Conservation (phyloP, 257 asterid species). For the Salvia rosmarinus region DNA sequence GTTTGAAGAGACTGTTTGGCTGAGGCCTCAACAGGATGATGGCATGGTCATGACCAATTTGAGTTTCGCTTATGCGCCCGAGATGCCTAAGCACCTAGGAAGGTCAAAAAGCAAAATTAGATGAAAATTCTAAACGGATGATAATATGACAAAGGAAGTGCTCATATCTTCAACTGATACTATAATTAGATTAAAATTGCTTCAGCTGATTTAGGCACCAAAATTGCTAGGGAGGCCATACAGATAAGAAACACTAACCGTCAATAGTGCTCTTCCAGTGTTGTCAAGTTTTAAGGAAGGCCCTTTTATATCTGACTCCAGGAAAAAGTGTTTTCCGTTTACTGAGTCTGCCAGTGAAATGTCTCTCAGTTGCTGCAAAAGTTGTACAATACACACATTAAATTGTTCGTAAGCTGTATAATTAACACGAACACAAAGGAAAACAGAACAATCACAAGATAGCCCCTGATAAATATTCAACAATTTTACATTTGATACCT, state of each 20-base stretch:
- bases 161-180: not conserved
- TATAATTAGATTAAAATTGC: not conserved
- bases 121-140: constrained; percentile 12
- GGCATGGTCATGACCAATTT: constrained; percentile 87
- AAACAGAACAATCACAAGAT: constrained; percentile 22
- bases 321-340: constrained; percentile 86
- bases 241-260: constrained; percentile 58
- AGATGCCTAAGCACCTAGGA: constrained; percentile 89
- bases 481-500: not conserved
- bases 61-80: constrained; percentile 74
- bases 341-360: constrained; percentile 65
- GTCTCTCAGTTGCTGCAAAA: constrained; percentile 71
- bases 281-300: constrained; percentile 85
- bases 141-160: not conserved
- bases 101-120: constrained; percentile 24
- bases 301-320: constrained; percentile 89
- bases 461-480: not conserved
- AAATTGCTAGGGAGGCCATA: not conserved
- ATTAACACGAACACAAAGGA: constrained; percentile 7
- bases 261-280: constrained; percentile 86
- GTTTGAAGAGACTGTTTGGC: constrained; percentile 21
- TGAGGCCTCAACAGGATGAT: constrained; percentile 70
- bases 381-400: constrained; percentile 12
- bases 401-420: constrained; percentile 10
- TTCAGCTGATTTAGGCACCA: constrained; percentile 9